Evolutionary conservation across 768 basidiomycete species (phyloP).

Genomic region (Rhodosporidiobolus sp.): DNA sequence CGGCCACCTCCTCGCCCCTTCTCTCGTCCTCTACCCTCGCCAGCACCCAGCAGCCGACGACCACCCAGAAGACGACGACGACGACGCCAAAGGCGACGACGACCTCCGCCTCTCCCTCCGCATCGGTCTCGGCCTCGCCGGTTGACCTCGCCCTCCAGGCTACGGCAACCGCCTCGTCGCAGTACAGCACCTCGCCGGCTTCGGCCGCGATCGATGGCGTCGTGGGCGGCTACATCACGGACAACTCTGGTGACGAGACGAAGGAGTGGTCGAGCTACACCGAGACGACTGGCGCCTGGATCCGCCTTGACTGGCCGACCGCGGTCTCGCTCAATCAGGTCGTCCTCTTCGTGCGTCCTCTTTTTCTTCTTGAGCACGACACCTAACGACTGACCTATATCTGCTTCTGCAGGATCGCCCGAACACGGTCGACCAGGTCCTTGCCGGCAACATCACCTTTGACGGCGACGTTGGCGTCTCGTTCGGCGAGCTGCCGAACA

Average conservation of each 20-base stretch:
- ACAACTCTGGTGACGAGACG: not conserved
- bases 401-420: constrained; percentile 21
- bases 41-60: not conserved
- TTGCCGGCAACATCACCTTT: constrained; percentile 28
- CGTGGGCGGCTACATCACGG: constrained; percentile 21
- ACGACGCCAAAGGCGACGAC: not conserved
- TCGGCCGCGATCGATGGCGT: constrained; percentile 26
- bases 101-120: not conserved
- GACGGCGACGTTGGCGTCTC: constrained; percentile 16
- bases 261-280: constrained; percentile 22
- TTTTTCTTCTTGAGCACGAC: not conserved
- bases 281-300: constrained; percentile 9
- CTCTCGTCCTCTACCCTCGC: not conserved
- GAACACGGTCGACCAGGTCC: constrained; percentile 22
- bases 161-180: constrained; percentile 12
- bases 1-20: not conserved
- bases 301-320: constrained; percentile 20
- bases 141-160: constrained; percentile 27
- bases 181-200: constrained; percentile 1
- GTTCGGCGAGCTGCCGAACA: constrained; percentile 18
- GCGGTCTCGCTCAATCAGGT: constrained; percentile 23
- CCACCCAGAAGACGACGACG: not conserved
- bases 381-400: not conserved
- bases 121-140: too few species aligned
- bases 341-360: constrained; percentile 18